A percentile compares a stretch with the other conserved stretches of the same genome.
phyloP scores from a whole-genome alignment of 2,329 filamentous ascomycete genomes.

The Annulohypoxylon truncatum region DNA sequence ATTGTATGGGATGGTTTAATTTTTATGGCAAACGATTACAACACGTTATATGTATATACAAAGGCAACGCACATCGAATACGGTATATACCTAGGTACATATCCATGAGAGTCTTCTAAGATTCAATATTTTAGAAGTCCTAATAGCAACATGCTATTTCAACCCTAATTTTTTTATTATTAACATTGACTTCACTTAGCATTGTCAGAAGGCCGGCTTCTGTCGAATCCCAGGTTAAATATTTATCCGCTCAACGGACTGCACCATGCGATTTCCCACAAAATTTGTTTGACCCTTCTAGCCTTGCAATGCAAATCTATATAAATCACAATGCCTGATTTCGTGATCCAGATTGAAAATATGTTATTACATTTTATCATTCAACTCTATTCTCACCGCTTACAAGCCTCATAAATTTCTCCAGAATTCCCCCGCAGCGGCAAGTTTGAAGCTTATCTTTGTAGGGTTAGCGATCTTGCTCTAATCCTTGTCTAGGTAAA shows the following conservation, averaged over 20 bases:
- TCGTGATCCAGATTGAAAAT: not conserved
- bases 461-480: constrained; percentile 6
- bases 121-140: not conserved
- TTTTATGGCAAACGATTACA: constrained; percentile 7
- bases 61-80: not conserved
- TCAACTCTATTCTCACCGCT: constrained; percentile 6
- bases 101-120: not conserved
- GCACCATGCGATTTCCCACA: not conserved
- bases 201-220: not conserved
- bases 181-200: not conserved
- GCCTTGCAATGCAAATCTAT: not conserved
- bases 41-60: constrained; percentile 8
- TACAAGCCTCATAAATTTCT: not conserved
- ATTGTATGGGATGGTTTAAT: not conserved
- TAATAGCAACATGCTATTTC: not conserved
- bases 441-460: constrained; percentile 18
- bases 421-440: constrained; percentile 31
- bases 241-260: not conserved
- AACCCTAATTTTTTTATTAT: not conserved
- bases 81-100: constrained; percentile 4
- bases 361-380: not conserved
- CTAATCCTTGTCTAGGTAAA: not conserved
- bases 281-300: not conserved
- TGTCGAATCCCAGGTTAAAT: not conserved
- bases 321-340: not conserved